Base-by-base conservation (phyloP, 129 eudicot genomes). In the Smallanthus sonchifolius region DNA sequence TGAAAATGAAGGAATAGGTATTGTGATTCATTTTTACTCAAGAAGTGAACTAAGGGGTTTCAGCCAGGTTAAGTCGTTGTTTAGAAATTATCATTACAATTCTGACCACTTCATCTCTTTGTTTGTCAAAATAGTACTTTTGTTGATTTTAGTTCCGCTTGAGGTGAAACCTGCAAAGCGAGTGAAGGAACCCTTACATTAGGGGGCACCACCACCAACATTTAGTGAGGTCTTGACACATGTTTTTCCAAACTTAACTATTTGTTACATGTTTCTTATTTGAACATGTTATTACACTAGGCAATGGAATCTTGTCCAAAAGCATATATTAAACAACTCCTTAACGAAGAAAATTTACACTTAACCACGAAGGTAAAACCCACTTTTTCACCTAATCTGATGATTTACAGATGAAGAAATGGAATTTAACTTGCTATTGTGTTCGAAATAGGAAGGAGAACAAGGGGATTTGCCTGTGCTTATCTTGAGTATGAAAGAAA, bases 241-340 rank as follows among this genome's bases (percentile, higher is more conserved):
- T 13, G 11, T 32, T 19, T 70, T 14, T 30, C 38, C 69, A 65
- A 1, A 15, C 15, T 66, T 11, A n/a, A 16, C 30, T 39, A 13
- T 75, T 64, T 52, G 32, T 61, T 28, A 32, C 16, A 64, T 57
- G 19, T 61, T 61, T 42, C 10, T 42, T 11, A 42, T 42, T 42
- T 24, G 30, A 42, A 2, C 10, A 11, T 42, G 10, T 3, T 7
- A 13, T 40, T 40, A 57, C 43, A 9, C 3, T 81, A 93, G 99
- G 96, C 86, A 42, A 95, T 95, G 99, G 88, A 83, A 51, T 85
- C 99, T 19, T 85, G 94, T 80, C 99, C 97, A 8, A 95, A 87
- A 86, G 83, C 77, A 67, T 76, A 85, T 47, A 85, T 91, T 70
- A 77, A 87, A 69, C 87, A 91, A 75, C 70, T 83, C 62, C 94